These are phyloP conservation scores for Scleroderma citrinum DNA, from an alignment of 768 basidiomycete species.

Conservation along the genomic window DNA sequence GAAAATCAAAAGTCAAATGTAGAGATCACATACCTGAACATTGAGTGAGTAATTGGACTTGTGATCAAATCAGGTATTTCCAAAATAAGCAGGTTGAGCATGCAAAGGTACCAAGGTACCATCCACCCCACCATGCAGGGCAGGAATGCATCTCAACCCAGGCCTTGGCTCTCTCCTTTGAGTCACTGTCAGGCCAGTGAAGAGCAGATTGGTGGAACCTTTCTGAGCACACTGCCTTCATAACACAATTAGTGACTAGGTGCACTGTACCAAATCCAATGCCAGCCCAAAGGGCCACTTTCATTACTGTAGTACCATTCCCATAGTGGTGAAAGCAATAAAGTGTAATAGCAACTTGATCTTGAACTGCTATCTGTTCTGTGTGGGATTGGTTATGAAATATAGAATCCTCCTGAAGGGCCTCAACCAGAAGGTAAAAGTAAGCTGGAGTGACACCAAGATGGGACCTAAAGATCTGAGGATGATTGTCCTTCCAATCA, in stretches of 20 bases:
- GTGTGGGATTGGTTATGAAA: no score
- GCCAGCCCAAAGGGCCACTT: slow-evolving; percentile 36
- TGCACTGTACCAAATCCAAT: slow-evolving; percentile 27
- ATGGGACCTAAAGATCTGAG: no score
- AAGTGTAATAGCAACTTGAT: slow-evolving; percentile 30
- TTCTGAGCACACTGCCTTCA: slow-evolving; percentile 25
- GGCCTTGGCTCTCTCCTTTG: slow-evolving; percentile 31
- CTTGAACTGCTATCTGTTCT: no score
- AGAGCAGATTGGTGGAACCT: slow-evolving; percentile 23
- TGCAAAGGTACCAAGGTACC: slow-evolving; percentile 33
- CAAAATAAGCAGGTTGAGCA: slow-evolving; percentile 25
- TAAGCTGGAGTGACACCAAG: no score
- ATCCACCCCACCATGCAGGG: slow-evolving; percentile 32
- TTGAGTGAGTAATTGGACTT: slow-evolving; percentile 1
- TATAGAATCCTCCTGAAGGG: no score
- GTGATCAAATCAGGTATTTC: slow-evolving; percentile 29
- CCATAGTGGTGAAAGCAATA: slow-evolving; percentile 37
- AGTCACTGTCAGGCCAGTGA: slow-evolving; percentile 16
- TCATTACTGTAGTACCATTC: slow-evolving; percentile 29
- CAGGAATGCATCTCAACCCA: slow-evolving; percentile 33
- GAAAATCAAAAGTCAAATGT: background rate
- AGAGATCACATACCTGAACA: slow-evolving; percentile 1
- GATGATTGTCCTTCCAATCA: no score
- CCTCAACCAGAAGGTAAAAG: no score
- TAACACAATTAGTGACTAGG: slow-evolving; percentile 24